phyloP scores from a whole-genome alignment of 1,139 yeast genomes.

The Yamadazyma diddensiae region DNA sequence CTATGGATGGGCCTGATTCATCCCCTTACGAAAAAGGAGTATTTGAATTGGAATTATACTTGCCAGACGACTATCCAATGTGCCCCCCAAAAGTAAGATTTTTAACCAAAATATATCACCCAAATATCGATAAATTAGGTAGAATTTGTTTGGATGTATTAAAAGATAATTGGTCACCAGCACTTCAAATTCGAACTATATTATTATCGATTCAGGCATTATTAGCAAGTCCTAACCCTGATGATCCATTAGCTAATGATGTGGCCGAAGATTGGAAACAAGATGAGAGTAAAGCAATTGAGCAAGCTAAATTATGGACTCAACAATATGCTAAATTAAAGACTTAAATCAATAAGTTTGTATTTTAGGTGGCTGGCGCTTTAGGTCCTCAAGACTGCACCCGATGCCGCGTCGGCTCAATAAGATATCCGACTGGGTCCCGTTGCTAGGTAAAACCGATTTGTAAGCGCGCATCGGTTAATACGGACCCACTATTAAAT shows the following conservation, averaged over 20 bases:
- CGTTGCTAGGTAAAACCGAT: no score
- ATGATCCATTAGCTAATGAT: slow-evolving; percentile 96
- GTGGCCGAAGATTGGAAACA: slow-evolving; percentile 97
- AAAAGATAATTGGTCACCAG: slow-evolving; percentile 96
- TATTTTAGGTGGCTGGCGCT: no score
- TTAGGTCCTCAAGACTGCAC: no score
- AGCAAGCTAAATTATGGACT: slow-evolving; percentile 90
- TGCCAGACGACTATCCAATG: slow-evolving; percentile 92
- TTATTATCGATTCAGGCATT: slow-evolving; percentile 89
- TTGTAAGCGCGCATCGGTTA: no score
- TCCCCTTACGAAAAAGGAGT: slow-evolving; percentile 82
- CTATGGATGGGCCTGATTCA: slow-evolving; percentile 85
- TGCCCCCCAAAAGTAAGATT: slow-evolving; percentile 93
- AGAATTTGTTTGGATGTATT: slow-evolving; percentile 93
- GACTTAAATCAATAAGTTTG: no score
- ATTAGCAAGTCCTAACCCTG: slow-evolving; percentile 95
- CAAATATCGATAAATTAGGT: slow-evolving; percentile 92
- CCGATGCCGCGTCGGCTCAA: no score
- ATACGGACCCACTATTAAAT: no score
- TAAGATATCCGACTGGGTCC: no score
- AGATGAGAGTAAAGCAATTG: slow-evolving; percentile 75
- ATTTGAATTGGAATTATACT: slow-evolving; percentile 70
- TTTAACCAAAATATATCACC: slow-evolving; percentile 91
- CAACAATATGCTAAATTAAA: slow-evolving; percentile 55
- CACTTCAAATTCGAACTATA: slow-evolving; percentile 92